These are phyloP conservation scores for Pichia insulana DNA, from an alignment of 805 yeast genomes.

Conservation along the genomic window DNA sequence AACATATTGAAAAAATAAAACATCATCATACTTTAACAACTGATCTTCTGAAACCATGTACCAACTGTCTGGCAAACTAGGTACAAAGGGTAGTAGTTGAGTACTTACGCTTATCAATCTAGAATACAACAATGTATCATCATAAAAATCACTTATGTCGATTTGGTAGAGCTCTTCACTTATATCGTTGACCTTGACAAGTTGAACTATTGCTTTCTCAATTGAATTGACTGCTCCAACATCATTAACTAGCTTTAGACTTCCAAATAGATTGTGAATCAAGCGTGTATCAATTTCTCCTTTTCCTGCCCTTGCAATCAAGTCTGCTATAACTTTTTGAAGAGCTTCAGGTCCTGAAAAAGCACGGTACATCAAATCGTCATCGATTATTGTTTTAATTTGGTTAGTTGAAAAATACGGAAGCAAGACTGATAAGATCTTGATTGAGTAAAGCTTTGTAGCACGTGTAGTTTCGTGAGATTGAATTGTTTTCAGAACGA, in stretches of 20 bases:
- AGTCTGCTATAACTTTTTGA: conserved; percentile 18
- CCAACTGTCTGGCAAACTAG: not conserved
- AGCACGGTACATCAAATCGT: conserved; percentile 24
- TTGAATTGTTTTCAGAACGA: conserved; percentile 18
- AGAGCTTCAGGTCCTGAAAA: conserved; percentile 21
- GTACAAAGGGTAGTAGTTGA: not conserved
- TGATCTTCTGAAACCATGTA: not conserved
- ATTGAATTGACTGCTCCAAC: not conserved
- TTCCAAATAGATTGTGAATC: not conserved
- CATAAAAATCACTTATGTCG: not conserved
- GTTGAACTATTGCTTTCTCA: not conserved
- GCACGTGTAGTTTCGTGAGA: conserved; percentile 18
- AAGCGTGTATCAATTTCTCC: conserved; percentile 18
- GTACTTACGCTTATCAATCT: not conserved
- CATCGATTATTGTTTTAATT: conserved; percentile 17
- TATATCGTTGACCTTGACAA: not conserved
- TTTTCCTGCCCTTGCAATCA: conserved; percentile 22
- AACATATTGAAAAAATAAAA: not conserved
- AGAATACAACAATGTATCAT: not conserved
- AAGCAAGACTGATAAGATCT: conserved; percentile 22
- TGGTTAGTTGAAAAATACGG: conserved; percentile 23
- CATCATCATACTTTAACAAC: not conserved
- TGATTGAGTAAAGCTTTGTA: conserved; percentile 14
- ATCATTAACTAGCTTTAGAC: not conserved
- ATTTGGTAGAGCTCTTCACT: not conserved